A percentile compares a stretch with the other conserved stretches of the same genome.
These are phyloP conservation scores for Rhizopus arrhizus DNA, from an alignment of 371 early-diverging fungal genomes.

Conservation along the genomic window DNA sequence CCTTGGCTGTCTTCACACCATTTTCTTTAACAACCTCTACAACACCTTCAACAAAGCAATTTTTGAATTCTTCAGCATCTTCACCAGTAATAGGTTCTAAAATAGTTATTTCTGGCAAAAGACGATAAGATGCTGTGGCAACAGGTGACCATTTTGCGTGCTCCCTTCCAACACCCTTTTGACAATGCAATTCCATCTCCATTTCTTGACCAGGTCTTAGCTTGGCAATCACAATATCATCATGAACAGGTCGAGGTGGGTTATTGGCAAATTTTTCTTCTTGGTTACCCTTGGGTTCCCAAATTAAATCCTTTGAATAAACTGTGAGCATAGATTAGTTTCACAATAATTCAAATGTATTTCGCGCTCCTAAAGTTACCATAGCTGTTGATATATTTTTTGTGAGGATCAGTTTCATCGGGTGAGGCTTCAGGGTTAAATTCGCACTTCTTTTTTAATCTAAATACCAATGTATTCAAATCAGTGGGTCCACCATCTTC, in stretches of 20 bases:
- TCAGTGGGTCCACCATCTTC: slow-evolving; percentile 83
- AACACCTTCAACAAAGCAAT: slow-evolving; percentile 93
- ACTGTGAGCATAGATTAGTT: slow-evolving; percentile 48
- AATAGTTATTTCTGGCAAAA: slow-evolving; percentile 92
- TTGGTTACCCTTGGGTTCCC: slow-evolving; percentile 92
- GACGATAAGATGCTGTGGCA: slow-evolving; percentile 94
- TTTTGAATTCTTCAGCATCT: slow-evolving; percentile 84
- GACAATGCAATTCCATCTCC: slow-evolving; percentile 86
- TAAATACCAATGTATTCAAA: slow-evolving; percentile 92
- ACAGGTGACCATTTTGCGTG: slow-evolving; percentile 99
- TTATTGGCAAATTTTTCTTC: slow-evolving; percentile 64
- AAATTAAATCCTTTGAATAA: slow-evolving; percentile 78
- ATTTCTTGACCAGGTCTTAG: slow-evolving; percentile 94
- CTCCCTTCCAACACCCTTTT: slow-evolving; percentile 93
- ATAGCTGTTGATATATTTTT: slow-evolving; percentile 67
- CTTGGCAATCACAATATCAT: slow-evolving; percentile 94
- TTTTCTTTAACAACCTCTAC: slow-evolving; percentile 75
- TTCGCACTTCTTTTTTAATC: slow-evolving; percentile 77
- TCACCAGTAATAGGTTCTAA: slow-evolving; percentile 86
- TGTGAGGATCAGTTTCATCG: slow-evolving; percentile 73
- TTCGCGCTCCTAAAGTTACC: slow-evolving; percentile 33
- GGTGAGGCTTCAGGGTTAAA: slow-evolving; percentile 61
- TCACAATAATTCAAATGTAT: background rate
- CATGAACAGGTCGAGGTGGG: slow-evolving; percentile 78
- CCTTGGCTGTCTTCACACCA: slow-evolving; percentile 72